Percentiles rank a stretch among this genome's conserved stretches.
Conservation (phyloP, 345 rosid genomes). For the Acer negundo region DNA sequence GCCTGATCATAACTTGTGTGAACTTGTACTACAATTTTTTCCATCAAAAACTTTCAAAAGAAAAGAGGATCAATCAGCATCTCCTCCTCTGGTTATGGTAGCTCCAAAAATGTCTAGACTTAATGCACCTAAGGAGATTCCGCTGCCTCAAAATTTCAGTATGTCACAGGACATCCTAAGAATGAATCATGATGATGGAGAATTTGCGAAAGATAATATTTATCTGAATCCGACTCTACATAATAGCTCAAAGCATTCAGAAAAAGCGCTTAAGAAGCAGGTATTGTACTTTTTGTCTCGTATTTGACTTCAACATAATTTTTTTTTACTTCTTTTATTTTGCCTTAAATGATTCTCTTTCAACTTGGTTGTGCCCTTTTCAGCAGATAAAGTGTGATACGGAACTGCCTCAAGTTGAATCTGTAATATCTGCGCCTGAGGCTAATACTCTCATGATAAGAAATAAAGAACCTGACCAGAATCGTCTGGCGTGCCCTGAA, state of each 20-base stretch:
- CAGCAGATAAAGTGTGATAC: background rate
- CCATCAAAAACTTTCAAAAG: background rate
- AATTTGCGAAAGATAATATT: background rate
- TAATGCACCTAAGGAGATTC: background rate
- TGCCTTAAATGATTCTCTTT: background rate
- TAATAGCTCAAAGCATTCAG: background rate
- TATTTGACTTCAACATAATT: background rate
- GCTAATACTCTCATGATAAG: background rate
- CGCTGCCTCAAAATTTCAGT: background rate
- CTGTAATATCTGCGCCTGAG: background rate
- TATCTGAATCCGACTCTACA: background rate
- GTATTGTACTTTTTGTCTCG: background rate
- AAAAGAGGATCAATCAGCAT: background rate
- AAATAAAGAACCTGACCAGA: slow-evolving; percentile 3
- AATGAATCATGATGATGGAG: slow-evolving; percentile 1
- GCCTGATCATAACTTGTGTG: slow-evolving; percentile 11
- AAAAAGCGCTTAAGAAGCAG: slow-evolving; percentile 2
- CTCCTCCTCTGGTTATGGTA: background rate
- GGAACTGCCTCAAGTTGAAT: slow-evolving; percentile 1
- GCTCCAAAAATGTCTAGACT: background rate
- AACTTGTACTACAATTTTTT: slow-evolving; percentile 10
- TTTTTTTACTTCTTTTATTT: background rate
- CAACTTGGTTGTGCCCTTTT: background rate
- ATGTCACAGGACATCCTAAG: background rate
- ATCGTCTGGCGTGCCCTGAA: background rate